Evolutionary conservation across 768 basidiomycete genomes (phyloP), one percentile per base, ranked within the genome.

Genomic region (Phaeotremella skinneri): DNA sequence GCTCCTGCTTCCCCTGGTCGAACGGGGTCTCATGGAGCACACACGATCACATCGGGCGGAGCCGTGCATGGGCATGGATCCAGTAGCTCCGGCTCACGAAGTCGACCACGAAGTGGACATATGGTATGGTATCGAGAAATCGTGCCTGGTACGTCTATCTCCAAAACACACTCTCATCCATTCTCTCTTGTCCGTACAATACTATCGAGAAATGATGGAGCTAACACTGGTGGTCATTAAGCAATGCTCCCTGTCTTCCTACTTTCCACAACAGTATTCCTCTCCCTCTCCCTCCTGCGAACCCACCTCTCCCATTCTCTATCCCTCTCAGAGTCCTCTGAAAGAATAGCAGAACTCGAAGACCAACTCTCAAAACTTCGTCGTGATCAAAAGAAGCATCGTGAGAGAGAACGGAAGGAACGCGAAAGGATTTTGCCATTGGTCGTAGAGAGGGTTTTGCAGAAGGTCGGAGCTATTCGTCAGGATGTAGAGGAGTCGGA

Each of bases 51-150:
- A 17, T 37, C 34, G n/a, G n/a, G n/a, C n/a, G n/a, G n/a, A n/a
- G n/a, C n/a, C n/a, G n/a, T 37, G 34, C 34, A 37, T 37, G 9
- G 9, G 9, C 9, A 17, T 37, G 34, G 34, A 37, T 37, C 34
- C 34, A 37, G 17, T 37, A 17, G 34, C 7, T 7, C 34, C 34
- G 34, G 9, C 34, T 37, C 34, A 45, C 13, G 23, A 45, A 21
- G 13, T 11, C 13, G 23, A 20, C 43, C 43, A 13, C 13, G 43
- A 23, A 45, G 43, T 45, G 43, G 43, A 45, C 72, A 75, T 66
- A 52, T 72, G 41, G 65, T 76, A 2, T 76, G 75, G 75, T 76
- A 76, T 56, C 52, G 75, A 13, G 75, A 76, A 68, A 74, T 74
- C 30, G 71, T 76, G 11, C 72, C 75, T 3, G 72, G 72, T 74